phyloP scores from a whole-genome alignment of 2,329 filamentous ascomycete species.

The Aureobasidium musti region DNA sequence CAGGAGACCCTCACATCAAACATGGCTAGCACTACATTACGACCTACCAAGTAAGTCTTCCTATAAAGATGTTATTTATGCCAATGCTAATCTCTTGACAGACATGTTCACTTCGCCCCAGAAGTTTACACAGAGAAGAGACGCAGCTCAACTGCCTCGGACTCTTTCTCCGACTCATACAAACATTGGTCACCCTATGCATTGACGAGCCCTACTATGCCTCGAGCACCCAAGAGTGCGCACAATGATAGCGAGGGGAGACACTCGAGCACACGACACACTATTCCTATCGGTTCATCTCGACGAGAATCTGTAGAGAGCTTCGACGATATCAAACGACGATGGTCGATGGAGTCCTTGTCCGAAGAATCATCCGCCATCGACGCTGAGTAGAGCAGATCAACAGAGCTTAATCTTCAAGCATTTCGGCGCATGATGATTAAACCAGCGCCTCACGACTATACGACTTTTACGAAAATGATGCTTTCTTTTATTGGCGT shows the following conservation, averaged over 20 bases:
- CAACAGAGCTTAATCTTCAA: background rate
- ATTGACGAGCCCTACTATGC: background rate
- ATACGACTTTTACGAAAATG: slow-evolving; percentile 6
- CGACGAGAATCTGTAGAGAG: slow-evolving; percentile 21
- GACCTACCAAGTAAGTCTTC: slow-evolving; percentile 18
- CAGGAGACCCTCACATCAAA: slow-evolving; percentile 5
- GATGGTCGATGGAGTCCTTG: slow-evolving; percentile 14
- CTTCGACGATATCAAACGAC: slow-evolving; percentile 21
- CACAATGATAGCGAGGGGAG: background rate
- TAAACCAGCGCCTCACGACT: background rate
- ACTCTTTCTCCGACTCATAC: background rate
- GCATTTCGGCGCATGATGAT: background rate
- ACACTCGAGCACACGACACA: slow-evolving; percentile 9
- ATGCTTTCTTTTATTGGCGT: slow-evolving; percentile 1
- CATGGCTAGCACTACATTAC: background rate
- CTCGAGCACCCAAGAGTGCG: background rate
- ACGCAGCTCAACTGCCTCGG: background rate
- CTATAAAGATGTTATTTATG: background rate
- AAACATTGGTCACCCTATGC: background rate
- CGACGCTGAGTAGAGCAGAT: slow-evolving; percentile 13
- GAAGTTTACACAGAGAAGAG: background rate
- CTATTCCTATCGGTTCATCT: background rate
- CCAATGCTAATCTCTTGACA: background rate
- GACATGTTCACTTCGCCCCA: slow-evolving; percentile 11
- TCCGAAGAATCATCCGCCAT: slow-evolving; percentile 9